phyloP scores from a whole-genome alignment of 2,329 filamentous ascomycete species.

The Nannizzia gypsea region DNA sequence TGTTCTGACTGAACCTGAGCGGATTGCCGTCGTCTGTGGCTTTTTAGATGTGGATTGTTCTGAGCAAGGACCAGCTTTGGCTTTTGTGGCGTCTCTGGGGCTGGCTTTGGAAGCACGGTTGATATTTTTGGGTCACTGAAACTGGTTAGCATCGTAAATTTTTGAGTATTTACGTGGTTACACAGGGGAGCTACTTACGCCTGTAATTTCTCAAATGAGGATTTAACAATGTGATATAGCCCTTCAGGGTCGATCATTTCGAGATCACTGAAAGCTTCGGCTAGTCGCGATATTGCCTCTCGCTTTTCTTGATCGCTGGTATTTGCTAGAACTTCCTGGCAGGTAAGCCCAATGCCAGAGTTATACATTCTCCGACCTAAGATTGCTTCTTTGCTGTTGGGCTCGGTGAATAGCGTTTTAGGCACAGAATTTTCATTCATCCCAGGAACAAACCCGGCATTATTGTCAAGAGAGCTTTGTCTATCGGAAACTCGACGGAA shows the following conservation, averaged over 20 bases:
- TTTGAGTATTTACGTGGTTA: not conserved
- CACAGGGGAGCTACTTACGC: conserved; percentile 19
- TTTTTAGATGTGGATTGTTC: conserved; percentile 75
- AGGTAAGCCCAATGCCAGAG: conserved; percentile 67
- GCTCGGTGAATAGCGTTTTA: conserved; percentile 22
- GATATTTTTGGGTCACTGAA: conserved; percentile 23
- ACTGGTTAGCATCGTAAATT: not conserved
- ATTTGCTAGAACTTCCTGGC: conserved; percentile 78
- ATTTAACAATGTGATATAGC: conserved; percentile 70
- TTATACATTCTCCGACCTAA: conserved; percentile 71
- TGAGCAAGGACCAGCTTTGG: conserved; percentile 64
- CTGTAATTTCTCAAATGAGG: conserved; percentile 61
- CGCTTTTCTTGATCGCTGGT: conserved; percentile 59
- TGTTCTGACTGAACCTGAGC: conserved; percentile 24
- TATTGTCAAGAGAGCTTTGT: conserved; percentile 29
- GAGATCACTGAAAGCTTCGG: conserved; percentile 72
- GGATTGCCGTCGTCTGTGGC: conserved; percentile 56
- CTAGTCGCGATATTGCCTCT: conserved; percentile 69
- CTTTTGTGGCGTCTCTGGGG: conserved; percentile 36
- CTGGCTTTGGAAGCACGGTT: conserved; percentile 17
- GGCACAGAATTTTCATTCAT: conserved; percentile 32
- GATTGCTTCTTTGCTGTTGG: conserved; percentile 61
- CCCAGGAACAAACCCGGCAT: conserved; percentile 19
- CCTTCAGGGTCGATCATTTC: conserved; percentile 85
- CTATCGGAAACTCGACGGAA: conserved; percentile 78